These are phyloP conservation scores for Chalciporus sphaerocephalus DNA, from an alignment of 768 basidiomycete species.

Conservation along the genomic window DNA sequence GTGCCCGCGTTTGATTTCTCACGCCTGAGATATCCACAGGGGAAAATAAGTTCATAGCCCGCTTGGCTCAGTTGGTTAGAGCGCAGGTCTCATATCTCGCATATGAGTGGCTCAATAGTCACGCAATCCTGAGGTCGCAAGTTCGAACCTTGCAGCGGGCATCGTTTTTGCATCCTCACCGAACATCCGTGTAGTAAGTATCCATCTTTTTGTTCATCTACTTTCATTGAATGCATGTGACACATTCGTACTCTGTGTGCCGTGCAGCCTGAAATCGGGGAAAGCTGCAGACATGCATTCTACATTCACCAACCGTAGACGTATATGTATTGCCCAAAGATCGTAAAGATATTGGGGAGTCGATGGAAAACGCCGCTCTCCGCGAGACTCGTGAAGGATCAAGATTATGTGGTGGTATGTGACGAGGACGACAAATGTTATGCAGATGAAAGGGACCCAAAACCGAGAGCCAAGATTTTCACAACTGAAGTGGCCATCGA, in stretches of 20 bases:
- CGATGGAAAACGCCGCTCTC: conserved; percentile 46
- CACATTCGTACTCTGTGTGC: conserved; percentile 23
- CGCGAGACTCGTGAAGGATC: conserved; percentile 56
- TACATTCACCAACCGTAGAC: conserved; percentile 8
- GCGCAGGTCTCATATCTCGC: conserved; percentile 49
- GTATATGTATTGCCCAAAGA: conserved; percentile 54
- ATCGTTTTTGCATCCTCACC: conserved; percentile 23
- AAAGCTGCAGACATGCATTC: conserved; percentile 15
- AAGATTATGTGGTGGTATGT: conserved; percentile 56
- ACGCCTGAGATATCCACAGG: conserved; percentile 5
- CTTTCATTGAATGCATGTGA: too few relatives aligned
- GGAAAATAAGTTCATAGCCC: conserved; percentile 21
- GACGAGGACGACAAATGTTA: conserved; percentile 32
- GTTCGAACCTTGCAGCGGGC: conserved; percentile 61
- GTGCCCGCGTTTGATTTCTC: conserved; percentile 14
- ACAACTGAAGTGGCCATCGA: conserved; percentile 33
- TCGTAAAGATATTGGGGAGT: conserved; percentile 55
- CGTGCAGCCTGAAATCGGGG: background rate
- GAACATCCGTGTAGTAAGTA: too few relatives aligned
- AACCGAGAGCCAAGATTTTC: conserved; percentile 41
- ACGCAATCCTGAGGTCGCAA: conserved; percentile 58
- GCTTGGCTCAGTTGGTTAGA: conserved; percentile 56
- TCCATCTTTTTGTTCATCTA: too few relatives aligned
- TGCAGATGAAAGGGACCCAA: conserved; percentile 40
- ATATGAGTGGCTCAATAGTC: conserved; percentile 29